A percentile compares a stretch with the other conserved stretches of the same genome.
These are phyloP conservation scores for Trametes pubescens DNA, from an alignment of 1,284 basidiomycete genomes.

Conservation along the genomic window DNA sequence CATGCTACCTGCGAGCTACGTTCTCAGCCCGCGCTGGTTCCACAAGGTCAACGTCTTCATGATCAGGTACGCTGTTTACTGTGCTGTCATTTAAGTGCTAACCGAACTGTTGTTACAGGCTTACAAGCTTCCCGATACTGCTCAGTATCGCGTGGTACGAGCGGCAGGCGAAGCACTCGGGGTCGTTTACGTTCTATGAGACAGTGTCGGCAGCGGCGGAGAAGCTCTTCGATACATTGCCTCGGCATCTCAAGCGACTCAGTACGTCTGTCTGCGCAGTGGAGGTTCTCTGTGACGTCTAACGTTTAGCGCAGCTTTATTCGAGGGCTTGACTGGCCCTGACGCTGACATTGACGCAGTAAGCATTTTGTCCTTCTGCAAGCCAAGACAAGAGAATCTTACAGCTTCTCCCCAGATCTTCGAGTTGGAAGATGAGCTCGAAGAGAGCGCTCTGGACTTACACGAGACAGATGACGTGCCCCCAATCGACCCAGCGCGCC, in stretches of 20 bases:
- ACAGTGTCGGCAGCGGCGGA: slow-evolving; percentile 73
- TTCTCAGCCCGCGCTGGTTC: slow-evolving; percentile 82
- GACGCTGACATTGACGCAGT: slow-evolving; percentile 80
- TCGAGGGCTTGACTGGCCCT: slow-evolving; percentile 81
- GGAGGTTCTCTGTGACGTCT: too few relatives aligned
- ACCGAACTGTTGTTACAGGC: slow-evolving; percentile 47
- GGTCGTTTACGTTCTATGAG: slow-evolving; percentile 74
- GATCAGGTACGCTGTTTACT: slow-evolving; percentile 59
- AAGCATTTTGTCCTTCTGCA: slow-evolving; percentile 34
- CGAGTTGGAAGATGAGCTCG: slow-evolving; percentile 80
- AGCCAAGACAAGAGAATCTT: slow-evolving; percentile 6
- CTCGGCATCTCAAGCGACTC: slow-evolving; percentile 73
- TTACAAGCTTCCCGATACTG: slow-evolving; percentile 88
- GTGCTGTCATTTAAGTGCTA: neutral
- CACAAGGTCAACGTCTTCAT: slow-evolving; percentile 92
- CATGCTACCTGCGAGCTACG: slow-evolving; percentile 85
- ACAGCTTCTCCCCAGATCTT: slow-evolving; percentile 66
- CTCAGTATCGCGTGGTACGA: slow-evolving; percentile 86
- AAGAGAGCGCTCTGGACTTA: slow-evolving; percentile 61
- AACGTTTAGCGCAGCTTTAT: slow-evolving; percentile 48
- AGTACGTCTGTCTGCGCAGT: slow-evolving; percentile 54
- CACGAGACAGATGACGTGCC: slow-evolving; percentile 45
- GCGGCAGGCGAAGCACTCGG: slow-evolving; percentile 73
- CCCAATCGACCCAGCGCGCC: slow-evolving; percentile 37
- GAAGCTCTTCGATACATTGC: slow-evolving; percentile 74